Evolutionary conservation across 331 rosid species (phyloP).

Genomic region (Prunus yedoensis): DNA sequence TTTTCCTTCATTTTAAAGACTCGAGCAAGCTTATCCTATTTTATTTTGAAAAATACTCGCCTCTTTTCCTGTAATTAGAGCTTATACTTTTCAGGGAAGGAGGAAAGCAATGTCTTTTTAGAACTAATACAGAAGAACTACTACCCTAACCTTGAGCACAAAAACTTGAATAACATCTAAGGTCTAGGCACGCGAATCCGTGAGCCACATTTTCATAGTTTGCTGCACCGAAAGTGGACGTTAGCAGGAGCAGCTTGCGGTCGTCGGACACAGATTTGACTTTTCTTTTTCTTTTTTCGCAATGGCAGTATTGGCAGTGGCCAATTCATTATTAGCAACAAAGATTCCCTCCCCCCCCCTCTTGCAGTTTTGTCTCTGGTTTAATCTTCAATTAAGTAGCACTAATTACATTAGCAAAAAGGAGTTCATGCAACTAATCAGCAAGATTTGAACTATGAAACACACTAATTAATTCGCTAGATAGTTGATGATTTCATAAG

Average conservation of each 20-base stretch:
- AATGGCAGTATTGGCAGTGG: conserved; percentile 2
- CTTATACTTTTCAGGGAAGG: fast-evolving
- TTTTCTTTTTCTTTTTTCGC: neutral
- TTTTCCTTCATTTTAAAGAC: too few species aligned
- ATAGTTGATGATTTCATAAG: neutral
- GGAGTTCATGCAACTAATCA: neutral
- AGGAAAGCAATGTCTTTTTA: neutral
- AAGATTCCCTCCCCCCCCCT: neutral
- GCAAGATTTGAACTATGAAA: too few species aligned
- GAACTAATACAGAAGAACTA: neutral
- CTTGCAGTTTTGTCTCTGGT: neutral
- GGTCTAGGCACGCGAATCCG: neutral
- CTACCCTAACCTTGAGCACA: neutral
- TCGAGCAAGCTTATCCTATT: too few species aligned
- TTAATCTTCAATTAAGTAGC: neutral
- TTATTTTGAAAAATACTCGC: too few species aligned
- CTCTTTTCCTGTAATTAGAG: too few species aligned
- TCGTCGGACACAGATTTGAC: conserved; percentile 26
- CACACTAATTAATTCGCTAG: neutral
- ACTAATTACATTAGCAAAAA: neutral
- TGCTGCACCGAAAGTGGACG: conserved; percentile 22
- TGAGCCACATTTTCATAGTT: conserved; percentile 4
- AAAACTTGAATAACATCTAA: neutral
- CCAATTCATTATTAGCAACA: neutral
- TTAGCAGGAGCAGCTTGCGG: neutral